Evolutionary conservation across 2,329 filamentous ascomycete species (phyloP).

Genomic region (Alternaria metachromatica): DNA sequence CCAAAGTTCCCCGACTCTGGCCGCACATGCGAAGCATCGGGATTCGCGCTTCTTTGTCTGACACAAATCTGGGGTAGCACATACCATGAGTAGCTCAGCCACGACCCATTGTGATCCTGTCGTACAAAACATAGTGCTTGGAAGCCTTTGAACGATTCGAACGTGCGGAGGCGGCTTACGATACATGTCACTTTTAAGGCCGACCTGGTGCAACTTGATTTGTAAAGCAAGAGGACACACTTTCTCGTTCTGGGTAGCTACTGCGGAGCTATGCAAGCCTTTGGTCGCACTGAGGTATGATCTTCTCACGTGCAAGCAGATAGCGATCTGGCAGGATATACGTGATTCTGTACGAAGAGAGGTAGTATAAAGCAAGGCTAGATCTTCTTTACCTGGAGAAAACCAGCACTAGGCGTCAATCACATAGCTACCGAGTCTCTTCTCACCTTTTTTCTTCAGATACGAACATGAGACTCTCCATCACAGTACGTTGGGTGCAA

Average conservation of each 20-base stretch:
- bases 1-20: not conserved
- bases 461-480: not conserved
- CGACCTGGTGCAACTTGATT: not conserved
- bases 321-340: not conserved
- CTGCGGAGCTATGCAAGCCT: not conserved
- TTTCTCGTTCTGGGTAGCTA: not conserved
- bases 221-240: not conserved
- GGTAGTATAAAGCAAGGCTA: not conserved
- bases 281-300: not conserved
- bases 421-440: not conserved
- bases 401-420: not conserved
- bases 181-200: not conserved
- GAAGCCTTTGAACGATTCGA: not conserved
- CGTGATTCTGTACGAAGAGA: not conserved
- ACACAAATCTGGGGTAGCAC: not conserved
- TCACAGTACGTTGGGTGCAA: not conserved
- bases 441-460: not conserved
- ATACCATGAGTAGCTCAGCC: not conserved
- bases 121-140: not conserved
- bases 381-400: not conserved
- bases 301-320: not conserved
- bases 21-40: not conserved
- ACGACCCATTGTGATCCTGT: not conserved
- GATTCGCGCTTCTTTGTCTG: not conserved
- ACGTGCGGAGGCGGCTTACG: not conserved